A percentile compares a stretch with the other conserved stretches of the same genome.
phyloP scores from a whole-genome alignment of 805 yeast species.

The Spathaspora passalidarum region DNA sequence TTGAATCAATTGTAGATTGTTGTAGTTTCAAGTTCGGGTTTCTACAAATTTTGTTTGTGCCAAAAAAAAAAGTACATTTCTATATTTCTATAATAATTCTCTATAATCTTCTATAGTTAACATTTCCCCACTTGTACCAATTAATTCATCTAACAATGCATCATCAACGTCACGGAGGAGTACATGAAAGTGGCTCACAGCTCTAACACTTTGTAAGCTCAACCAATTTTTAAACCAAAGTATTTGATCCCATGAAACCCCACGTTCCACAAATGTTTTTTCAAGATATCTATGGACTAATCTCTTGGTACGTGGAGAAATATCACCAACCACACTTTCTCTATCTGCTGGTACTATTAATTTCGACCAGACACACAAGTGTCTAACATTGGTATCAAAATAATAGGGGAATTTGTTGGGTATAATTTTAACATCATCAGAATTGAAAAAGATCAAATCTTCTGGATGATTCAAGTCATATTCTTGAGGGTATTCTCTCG shows the following conservation, averaged over 20 bases:
- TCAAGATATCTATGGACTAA: conserved; percentile 45
- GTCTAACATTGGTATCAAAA: conserved; percentile 49
- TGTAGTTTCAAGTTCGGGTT: not conserved
- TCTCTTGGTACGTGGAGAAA: conserved; percentile 38
- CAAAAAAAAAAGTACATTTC: not conserved
- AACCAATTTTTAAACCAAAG: conserved; percentile 76
- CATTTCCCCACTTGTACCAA: conserved; percentile 8
- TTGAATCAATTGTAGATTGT: not conserved
- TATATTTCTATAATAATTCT: conserved; percentile 4
- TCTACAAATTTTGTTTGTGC: not conserved
- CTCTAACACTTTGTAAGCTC: conserved; percentile 61
- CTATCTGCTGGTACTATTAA: conserved; percentile 52
- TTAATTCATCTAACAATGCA: conserved; percentile 12
- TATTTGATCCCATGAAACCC: conserved; percentile 35
- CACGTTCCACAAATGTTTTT: conserved; percentile 46
- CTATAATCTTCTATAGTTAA: conserved; percentile 9
- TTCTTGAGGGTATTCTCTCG: conserved; percentile 10
- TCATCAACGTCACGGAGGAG: conserved; percentile 42
- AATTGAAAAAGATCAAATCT: conserved; percentile 38
- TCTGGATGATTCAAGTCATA: conserved; percentile 19
- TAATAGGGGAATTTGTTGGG: conserved; percentile 67
- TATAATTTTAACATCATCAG: conserved; percentile 44
- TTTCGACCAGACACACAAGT: conserved; percentile 69
- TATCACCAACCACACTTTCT: conserved; percentile 48
- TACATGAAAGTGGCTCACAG: conserved; percentile 70